Evolutionary conservation across 257 asterid genomes (phyloP).

Genomic region (Coffea eugenioides): DNA sequence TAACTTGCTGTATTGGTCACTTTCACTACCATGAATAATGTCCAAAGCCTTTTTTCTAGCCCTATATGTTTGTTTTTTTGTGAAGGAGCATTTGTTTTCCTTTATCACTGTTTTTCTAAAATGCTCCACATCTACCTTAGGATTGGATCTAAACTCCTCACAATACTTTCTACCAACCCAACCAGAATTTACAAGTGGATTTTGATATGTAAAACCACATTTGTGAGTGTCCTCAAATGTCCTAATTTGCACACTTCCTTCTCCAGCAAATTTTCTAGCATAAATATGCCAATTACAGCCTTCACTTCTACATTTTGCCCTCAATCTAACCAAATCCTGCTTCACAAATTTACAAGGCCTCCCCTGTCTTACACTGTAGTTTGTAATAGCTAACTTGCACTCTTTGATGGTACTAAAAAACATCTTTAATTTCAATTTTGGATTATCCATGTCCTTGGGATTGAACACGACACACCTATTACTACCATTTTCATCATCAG

Average conservation of each 20-base stretch:
- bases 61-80: neutral
- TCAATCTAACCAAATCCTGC: no score
- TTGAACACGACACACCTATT: neutral
- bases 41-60: neutral
- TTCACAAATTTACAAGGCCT: no score
- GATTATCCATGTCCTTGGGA: neutral
- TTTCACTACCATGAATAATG: neutral
- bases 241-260: neutral
- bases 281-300: neutral
- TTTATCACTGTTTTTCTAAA: neutral
- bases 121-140: neutral
- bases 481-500: neutral
- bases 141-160: neutral
- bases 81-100: neutral
- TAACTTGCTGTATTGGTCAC: neutral
- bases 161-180: neutral
- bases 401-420: neutral
- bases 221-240: neutral
- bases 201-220: neutral
- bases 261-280: neutral
- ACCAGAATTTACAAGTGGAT: neutral
- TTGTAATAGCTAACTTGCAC: no score
- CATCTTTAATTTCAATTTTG: neutral
- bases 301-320: no score
- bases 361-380: no score